Percentiles rank a stretch among this genome's conserved stretches.
These are phyloP conservation scores for Ogataea nitratoaversa DNA, from an alignment of 805 yeast species.

Conservation along the genomic window DNA sequence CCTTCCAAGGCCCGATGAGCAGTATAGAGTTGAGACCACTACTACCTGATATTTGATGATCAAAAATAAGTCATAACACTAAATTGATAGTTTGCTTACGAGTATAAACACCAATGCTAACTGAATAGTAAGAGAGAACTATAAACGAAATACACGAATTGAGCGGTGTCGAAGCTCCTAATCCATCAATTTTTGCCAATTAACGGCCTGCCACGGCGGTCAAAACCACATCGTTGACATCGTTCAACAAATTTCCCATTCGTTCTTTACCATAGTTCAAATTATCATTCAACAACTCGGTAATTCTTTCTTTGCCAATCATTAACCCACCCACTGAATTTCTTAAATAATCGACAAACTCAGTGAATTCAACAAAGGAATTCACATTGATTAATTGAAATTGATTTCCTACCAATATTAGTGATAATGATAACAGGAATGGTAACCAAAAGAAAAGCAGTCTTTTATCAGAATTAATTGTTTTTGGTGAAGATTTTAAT, in stretches of 20 bases:
- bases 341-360: constrained; percentile 38
- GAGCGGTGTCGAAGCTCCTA: no score
- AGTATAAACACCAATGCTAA: no score
- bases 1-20: neutral
- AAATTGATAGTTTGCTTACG: no score
- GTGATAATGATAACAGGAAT: constrained; percentile 51
- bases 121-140: neutral
- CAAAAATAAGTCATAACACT: no score
- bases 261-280: constrained; percentile 29
- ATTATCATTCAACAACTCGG: constrained; percentile 32
- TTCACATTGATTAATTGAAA: constrained; percentile 23
- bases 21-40: no score
- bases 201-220: constrained; percentile 31
- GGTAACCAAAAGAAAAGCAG: constrained; percentile 91
- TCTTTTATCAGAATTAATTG: constrained; percentile 72
- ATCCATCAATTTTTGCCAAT: neutral
- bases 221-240: constrained; percentile 39
- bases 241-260: constrained; percentile 32
- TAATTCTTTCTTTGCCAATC: constrained; percentile 42
- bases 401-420: constrained; percentile 31
- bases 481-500: constrained; percentile 33
- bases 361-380: constrained; percentile 17
- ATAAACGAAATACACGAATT: neutral
- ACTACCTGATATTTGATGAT: no score
- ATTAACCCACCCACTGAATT: constrained; percentile 42